These are phyloP conservation scores for Eucalyptus grandis DNA, from an alignment of 345 rosid species.

Conservation along the genomic window DNA sequence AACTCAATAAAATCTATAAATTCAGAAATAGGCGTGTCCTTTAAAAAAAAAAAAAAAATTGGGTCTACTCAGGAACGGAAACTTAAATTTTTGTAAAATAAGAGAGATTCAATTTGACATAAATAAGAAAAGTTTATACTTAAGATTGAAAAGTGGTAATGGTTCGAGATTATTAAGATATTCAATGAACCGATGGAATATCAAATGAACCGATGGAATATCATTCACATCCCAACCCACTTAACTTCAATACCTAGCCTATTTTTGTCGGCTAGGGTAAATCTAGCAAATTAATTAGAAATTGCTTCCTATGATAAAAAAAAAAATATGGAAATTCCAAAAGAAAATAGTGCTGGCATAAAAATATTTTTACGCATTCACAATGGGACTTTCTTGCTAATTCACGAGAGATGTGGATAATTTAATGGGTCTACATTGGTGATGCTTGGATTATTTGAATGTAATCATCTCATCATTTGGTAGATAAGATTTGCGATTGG, in stretches of 20 bases:
- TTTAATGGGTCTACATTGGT: not conserved
- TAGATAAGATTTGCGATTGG: not conserved
- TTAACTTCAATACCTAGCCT: not conserved
- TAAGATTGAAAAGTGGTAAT: not conserved
- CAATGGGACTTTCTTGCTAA: not conserved
- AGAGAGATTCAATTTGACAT: fast-evolving
- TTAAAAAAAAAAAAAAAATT: not conserved
- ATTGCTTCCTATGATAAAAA: not conserved
- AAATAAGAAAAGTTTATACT: not conserved
- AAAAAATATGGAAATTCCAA: not conserved
- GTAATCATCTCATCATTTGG: not conserved
- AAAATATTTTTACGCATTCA: not conserved
- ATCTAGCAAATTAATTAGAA: not conserved
- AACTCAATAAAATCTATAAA: not conserved
- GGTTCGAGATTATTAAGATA: no score
- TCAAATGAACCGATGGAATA: no score
- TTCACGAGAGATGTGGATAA: not conserved
- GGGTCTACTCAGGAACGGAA: not conserved
- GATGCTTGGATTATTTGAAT: not conserved
- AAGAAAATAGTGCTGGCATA: not conserved
- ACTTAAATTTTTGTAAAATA: not conserved
- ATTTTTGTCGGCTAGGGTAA: not conserved
- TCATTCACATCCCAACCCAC: not conserved
- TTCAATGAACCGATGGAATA: no score
- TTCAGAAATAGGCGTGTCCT: not conserved